Evolutionary conservation across 2,329 filamentous ascomycete species (phyloP).

Genomic region (Talaromyces pinophilus): DNA sequence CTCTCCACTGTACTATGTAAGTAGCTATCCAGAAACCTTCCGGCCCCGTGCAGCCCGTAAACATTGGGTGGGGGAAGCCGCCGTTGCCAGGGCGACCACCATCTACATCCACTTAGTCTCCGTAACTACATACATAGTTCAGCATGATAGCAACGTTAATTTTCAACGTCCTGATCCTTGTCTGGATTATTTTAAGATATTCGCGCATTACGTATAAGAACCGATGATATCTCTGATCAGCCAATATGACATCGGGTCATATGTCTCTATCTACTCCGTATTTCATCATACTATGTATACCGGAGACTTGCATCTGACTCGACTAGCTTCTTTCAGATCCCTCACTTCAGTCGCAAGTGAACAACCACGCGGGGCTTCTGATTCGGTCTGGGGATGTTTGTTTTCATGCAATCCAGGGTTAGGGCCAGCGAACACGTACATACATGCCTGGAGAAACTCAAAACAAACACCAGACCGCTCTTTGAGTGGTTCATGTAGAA

Average conservation of each 20-base stretch:
- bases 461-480: conserved; percentile 19
- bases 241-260: background rate
- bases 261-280: background rate
- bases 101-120: background rate
- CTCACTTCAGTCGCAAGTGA: background rate
- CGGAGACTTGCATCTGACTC: background rate
- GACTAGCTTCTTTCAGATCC: background rate
- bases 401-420: conserved; percentile 10
- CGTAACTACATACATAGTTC: background rate
- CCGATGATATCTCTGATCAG: conserved; percentile 5
- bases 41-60: conserved; percentile 22
- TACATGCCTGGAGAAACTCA: conserved; percentile 9
- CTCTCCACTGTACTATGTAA: background rate
- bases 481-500: background rate
- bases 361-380: background rate
- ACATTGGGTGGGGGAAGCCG: conserved; percentile 17
- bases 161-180: conserved; percentile 1
- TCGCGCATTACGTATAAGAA: background rate
- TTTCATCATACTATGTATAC: background rate
- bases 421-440: background rate
- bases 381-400: conserved; percentile 14
- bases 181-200: background rate
- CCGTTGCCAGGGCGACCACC: conserved; percentile 23
- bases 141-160: background rate
- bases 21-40: conserved; percentile 11